A percentile compares a stretch with the other conserved stretches of the same genome.
These are phyloP conservation scores for Tritrichomonas musculus DNA, from an alignment of 208 protist genomes.

Conservation along the genomic window DNA sequence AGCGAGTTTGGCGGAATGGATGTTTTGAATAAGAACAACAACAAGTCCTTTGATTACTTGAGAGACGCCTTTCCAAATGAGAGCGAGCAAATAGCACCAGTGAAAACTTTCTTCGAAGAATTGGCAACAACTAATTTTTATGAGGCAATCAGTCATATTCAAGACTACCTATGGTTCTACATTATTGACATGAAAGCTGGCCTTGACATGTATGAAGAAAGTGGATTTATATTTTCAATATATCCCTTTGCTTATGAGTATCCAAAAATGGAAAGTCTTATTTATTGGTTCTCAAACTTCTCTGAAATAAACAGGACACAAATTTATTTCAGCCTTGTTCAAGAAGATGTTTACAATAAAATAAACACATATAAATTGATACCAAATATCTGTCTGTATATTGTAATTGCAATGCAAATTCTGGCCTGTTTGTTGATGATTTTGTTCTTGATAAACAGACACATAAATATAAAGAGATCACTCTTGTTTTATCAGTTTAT, in stretches of 20 bases:
- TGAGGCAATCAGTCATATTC: not conserved
- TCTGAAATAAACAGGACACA: not conserved
- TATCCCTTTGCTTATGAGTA: too few species aligned
- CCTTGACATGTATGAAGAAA: too few species aligned
- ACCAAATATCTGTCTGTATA: not conserved
- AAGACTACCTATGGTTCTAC: too few species aligned
- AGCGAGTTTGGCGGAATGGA: not conserved
- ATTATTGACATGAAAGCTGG: too few species aligned
- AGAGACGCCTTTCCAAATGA: not conserved
- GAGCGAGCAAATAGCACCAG: not conserved
- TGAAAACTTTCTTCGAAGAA: not conserved
- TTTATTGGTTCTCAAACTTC: too few species aligned
- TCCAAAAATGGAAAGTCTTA: too few species aligned
- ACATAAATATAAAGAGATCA: not conserved
- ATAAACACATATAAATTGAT: not conserved
- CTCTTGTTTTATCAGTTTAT: not conserved
- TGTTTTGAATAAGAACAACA: not conserved
- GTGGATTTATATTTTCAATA: too few species aligned
- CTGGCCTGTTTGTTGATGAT: not conserved
- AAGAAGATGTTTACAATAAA: not conserved
- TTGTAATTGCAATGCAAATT: not conserved
- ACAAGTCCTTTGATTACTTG: not conserved
- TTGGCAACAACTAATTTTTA: not conserved
- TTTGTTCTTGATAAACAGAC: not conserved
- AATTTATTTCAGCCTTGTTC: not conserved